A percentile compares a stretch with the other conserved stretches of the same genome.
phyloP scores from a whole-genome alignment of 2,329 filamentous ascomycete genomes.

The Sphaerulina vaccinii region DNA sequence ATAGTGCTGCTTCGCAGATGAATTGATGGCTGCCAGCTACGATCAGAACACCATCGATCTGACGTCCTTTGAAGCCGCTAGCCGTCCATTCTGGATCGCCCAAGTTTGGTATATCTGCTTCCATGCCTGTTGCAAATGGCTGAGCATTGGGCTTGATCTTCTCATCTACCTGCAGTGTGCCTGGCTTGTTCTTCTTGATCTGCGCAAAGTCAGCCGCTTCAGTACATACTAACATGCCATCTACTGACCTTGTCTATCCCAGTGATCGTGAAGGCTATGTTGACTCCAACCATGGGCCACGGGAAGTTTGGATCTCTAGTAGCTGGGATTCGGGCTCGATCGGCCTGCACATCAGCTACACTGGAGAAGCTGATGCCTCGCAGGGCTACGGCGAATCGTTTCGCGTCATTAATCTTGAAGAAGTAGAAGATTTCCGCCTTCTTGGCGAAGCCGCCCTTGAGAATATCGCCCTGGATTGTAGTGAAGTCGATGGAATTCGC shows the following conservation, averaged over 20 bases:
- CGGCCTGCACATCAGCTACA: slow-evolving; percentile 17
- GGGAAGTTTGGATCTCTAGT: not conserved
- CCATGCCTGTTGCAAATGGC: not conserved
- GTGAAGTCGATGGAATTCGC: slow-evolving; percentile 2
- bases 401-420: slow-evolving; percentile 26
- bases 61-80: slow-evolving; percentile 14
- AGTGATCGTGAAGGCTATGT: slow-evolving; percentile 28
- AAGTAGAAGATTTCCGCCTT: slow-evolving; percentile 28
- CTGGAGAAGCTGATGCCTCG: not conserved
- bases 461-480: slow-evolving; percentile 31
- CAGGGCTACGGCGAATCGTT: slow-evolving; percentile 11
- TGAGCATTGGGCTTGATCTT: not conserved
- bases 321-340: not conserved
- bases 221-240: not conserved
- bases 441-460: slow-evolving; percentile 28
- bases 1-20: slow-evolving; percentile 27
- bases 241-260: slow-evolving; percentile 27
- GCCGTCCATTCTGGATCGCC: not conserved
- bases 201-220: not conserved
- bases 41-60: slow-evolving; percentile 39
- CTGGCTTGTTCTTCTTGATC: not conserved
- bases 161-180: not conserved
- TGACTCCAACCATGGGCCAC: slow-evolving; percentile 22
- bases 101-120: not conserved
- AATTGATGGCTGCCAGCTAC: slow-evolving; percentile 35